A percentile compares a stretch with the other conserved stretches of the same genome.
phyloP scores from a whole-genome alignment of 23 red algal genomes.

The Cyanidium caldarium region DNA sequence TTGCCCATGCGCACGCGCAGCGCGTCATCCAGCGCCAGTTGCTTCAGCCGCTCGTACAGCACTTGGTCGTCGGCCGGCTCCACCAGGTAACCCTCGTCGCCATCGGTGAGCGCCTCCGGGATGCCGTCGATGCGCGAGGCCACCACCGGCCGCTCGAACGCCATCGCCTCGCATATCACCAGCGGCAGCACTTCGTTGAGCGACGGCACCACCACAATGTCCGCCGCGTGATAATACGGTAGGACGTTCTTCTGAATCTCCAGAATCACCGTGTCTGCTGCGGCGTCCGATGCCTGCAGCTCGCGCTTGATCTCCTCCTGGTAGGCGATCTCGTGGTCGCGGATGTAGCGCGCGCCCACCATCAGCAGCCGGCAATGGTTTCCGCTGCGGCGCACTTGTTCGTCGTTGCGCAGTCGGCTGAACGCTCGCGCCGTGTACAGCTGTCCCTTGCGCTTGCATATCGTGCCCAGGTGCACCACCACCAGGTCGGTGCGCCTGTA shows the following conservation, averaged over 20 bases:
- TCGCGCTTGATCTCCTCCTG: constrained; percentile 65
- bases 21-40: constrained; percentile 21
- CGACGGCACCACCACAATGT: constrained; percentile 78
- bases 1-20: constrained; percentile 46
- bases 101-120: constrained; percentile 56
- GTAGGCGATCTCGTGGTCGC: constrained; percentile 92
- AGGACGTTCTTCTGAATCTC: constrained; percentile 98
- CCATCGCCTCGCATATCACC: constrained; percentile 94
- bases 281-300: constrained; percentile 43
- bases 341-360: constrained; percentile 96
- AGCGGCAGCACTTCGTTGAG: constrained; percentile 95
- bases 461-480: constrained; percentile 87
- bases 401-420: constrained; percentile 30
- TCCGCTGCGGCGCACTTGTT: constrained; percentile 3
- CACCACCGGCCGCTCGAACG: constrained; percentile 85
- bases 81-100: constrained; percentile 62
- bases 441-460: constrained; percentile 89
- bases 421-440: constrained; percentile 73
- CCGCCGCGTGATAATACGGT: constrained; percentile 84
- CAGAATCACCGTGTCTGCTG: constrained; percentile 42
- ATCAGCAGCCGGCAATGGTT: constrained; percentile 69
- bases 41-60: constrained; percentile 50
- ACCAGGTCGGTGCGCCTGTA: constrained; percentile 46
- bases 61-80: constrained; percentile 49
- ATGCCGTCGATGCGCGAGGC: constrained; percentile 89